Conservation (phyloP, 192 early-diverging fungal genomes). For the Jimgerdemannia lactiflua region DNA sequence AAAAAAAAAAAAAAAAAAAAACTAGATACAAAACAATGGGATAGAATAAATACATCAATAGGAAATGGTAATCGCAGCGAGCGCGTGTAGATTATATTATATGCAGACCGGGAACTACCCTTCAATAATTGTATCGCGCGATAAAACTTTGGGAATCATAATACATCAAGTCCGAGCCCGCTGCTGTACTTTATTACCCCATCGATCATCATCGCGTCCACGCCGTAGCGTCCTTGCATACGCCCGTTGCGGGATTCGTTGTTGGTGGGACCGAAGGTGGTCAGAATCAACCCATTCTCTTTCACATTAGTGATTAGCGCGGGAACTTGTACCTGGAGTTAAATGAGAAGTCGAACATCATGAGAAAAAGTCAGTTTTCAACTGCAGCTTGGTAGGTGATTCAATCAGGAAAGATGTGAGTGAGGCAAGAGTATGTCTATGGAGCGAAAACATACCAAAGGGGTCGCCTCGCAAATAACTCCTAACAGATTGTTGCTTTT, state of each 20-base stretch:
- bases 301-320: constrained; percentile 90
- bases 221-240: constrained; percentile 80
- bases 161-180: constrained; percentile 17
- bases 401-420: neutral
- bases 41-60: too few species aligned
- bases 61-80: too few species aligned
- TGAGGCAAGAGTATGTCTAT: neutral
- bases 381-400: neutral
- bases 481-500: constrained; percentile 91
- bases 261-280: constrained; percentile 88
- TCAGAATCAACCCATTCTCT: constrained; percentile 86
- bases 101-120: too few species aligned
- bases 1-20: too few species aligned
- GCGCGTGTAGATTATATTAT: too few species aligned
- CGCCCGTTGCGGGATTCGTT: constrained; percentile 51
- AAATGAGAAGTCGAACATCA: constrained; percentile 4
- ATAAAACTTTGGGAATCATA: neutral
- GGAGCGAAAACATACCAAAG: constrained; percentile 59
- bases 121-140: neutral
- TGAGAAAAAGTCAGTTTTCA: neutral
- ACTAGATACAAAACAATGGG: too few species aligned
- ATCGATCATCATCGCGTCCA: constrained; percentile 86
- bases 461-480: constrained; percentile 85
- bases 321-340: constrained; percentile 81
- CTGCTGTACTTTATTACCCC: constrained; percentile 53